Percentiles rank a stretch among this genome's conserved stretches.
These are phyloP conservation scores for Sclerotinia glacialis DNA, from an alignment of 2,329 filamentous ascomycete species.

Conservation along the genomic window DNA sequence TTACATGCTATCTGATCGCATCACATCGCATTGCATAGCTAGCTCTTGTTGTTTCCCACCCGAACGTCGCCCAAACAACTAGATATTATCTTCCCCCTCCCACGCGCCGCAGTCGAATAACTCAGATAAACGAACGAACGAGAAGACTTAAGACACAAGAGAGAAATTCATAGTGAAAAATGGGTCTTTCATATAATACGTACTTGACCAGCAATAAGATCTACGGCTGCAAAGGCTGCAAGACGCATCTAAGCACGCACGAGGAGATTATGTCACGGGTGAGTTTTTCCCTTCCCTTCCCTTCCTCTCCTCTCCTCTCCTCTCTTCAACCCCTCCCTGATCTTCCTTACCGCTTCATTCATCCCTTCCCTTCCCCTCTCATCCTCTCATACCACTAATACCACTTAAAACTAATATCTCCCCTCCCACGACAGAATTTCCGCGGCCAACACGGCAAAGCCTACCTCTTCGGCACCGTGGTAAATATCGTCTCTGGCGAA, in stretches of 20 bases:
- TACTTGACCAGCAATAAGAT: constrained; percentile 85
- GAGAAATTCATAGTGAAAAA: not conserved
- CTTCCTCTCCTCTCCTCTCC: constrained; percentile 20
- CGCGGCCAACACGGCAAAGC: constrained; percentile 97
- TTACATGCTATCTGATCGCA: not conserved
- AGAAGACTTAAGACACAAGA: not conserved
- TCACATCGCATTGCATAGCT: too few relatives aligned
- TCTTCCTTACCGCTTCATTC: not conserved
- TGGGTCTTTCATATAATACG: constrained; percentile 89
- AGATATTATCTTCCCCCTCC: not conserved
- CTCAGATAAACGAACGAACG: not conserved
- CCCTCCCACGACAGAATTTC: constrained; percentile 68
- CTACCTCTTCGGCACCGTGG: constrained; percentile 90
- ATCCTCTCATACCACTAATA: not conserved
- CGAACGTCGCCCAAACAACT: too few relatives aligned
- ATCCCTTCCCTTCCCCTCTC: constrained; percentile 9
- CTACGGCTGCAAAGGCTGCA: constrained; percentile 92
- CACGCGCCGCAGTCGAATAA: not conserved
- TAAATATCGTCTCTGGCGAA: constrained; percentile 82
- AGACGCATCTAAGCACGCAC: constrained; percentile 90
- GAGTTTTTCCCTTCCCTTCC: constrained; percentile 44
- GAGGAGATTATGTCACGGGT: constrained; percentile 95
- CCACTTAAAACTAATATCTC: not conserved
- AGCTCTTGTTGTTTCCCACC: not conserved
- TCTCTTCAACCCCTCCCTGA: not conserved